Percentiles rank a stretch among this genome's conserved stretches.
phyloP scores from a whole-genome alignment of 148 eudicot species.

The Arbutus unedo region DNA sequence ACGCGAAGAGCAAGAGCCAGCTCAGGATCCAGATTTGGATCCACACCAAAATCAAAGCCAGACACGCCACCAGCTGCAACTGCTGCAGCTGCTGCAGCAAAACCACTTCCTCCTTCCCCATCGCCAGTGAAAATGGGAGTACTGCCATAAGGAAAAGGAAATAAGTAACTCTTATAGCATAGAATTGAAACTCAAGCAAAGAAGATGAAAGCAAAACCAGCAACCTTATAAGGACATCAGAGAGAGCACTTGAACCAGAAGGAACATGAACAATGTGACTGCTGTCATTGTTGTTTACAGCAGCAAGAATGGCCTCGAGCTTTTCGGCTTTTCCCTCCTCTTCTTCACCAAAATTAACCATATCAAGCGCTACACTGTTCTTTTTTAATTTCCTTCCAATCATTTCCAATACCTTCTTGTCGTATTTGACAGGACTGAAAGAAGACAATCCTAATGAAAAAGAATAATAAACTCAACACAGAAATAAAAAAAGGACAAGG shows the following conservation, averaged over 20 bases:
- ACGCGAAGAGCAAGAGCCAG: conserved; percentile 97
- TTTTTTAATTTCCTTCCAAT: conserved; percentile 92
- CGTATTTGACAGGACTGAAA: conserved; percentile 83
- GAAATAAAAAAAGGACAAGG: background rate
- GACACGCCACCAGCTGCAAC: conserved; percentile 91
- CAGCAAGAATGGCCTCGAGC: conserved; percentile 84
- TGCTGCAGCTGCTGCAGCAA: conserved; percentile 91
- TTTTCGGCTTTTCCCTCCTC: conserved; percentile 87
- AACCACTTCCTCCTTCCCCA: conserved; percentile 95
- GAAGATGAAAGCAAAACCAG: conserved; percentile 8
- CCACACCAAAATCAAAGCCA: conserved; percentile 96
- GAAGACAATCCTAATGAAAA: background rate
- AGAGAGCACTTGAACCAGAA: conserved; percentile 76
- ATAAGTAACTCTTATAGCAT: background rate
- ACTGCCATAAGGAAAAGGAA: conserved; percentile 31
- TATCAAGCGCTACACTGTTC: conserved; percentile 95
- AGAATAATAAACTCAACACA: conserved; percentile 7
- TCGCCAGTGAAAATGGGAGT: conserved; percentile 97
- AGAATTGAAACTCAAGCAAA: background rate
- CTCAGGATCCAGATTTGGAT: conserved; percentile 98
- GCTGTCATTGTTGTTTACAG: conserved; percentile 87
- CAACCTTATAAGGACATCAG: conserved; percentile 89
- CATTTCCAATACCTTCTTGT: conserved; percentile 77
- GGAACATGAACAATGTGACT: conserved; percentile 94
- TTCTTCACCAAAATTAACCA: conserved; percentile 95